A percentile compares a stretch with the other conserved stretches of the same genome.
These are phyloP conservation scores for Phytophthora brassicae DNA, from an alignment of 352 stramenopile genomes.

Conservation along the genomic window DNA sequence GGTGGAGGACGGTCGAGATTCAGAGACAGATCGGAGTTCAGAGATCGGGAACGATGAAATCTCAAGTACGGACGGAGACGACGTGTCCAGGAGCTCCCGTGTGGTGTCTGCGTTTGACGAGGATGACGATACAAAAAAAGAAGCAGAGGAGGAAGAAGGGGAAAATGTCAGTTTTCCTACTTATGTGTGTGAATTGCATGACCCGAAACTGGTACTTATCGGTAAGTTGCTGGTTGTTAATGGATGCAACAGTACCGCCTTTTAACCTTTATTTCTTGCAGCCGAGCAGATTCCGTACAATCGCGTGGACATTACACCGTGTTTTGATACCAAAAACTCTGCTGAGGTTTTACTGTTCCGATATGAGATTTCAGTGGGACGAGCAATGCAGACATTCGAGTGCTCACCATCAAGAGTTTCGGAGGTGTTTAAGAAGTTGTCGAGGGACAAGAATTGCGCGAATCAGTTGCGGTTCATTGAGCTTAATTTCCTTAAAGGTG, in stretches of 20 bases:
- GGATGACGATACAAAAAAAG: conserved; percentile 29
- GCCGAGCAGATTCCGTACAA: conserved; percentile 66
- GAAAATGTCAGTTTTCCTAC: conserved; percentile 52
- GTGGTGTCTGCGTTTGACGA: conserved; percentile 29
- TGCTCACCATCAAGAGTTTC: conserved; percentile 63
- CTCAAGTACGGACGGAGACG: conserved; percentile 32
- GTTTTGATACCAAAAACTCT: conserved; percentile 27
- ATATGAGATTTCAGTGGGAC: conserved; percentile 71
- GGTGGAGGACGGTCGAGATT: conserved; percentile 24
- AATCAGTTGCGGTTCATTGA: conserved; percentile 68
- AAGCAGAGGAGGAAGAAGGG: conserved; percentile 31
- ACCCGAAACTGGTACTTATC: conserved; percentile 71
- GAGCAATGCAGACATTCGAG: conserved; percentile 55
- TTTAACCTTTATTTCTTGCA: conserved; percentile 25
- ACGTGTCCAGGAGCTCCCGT: conserved; percentile 29
- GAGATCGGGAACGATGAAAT: conserved; percentile 36
- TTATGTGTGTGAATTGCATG: conserved; percentile 76
- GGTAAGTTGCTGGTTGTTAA: conserved; percentile 30
- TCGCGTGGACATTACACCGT: conserved; percentile 54
- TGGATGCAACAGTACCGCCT: background rate
- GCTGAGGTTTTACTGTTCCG: conserved; percentile 36
- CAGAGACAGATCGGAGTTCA: conserved; percentile 45
- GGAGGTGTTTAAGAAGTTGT: conserved; percentile 60
- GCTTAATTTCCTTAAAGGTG: conserved; percentile 65
- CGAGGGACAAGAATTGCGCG: conserved; percentile 45